phyloP scores from a whole-genome alignment of 495 filamentous ascomycete genomes.

The Darksidea phi region DNA sequence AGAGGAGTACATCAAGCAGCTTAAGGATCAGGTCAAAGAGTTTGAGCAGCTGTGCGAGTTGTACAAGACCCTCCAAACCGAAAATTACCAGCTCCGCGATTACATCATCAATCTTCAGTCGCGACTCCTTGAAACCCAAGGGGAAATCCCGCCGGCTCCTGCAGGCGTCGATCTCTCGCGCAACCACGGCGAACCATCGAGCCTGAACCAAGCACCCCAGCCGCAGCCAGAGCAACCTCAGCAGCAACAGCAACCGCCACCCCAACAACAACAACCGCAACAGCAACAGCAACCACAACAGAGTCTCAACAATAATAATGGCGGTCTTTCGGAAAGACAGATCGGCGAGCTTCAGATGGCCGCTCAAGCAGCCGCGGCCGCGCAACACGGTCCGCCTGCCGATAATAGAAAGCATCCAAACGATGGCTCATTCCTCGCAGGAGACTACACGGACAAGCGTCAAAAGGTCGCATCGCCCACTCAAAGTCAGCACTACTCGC shows the following conservation, averaged over 20 bases:
- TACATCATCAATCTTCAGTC: slow-evolving; percentile 89
- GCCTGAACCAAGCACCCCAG: slow-evolving; percentile 16
- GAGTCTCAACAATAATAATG: slow-evolving; percentile 18
- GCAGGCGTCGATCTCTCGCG: slow-evolving; percentile 56
- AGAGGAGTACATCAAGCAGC: slow-evolving; percentile 94
- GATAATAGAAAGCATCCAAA: slow-evolving; percentile 32
- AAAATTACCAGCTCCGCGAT: slow-evolving; percentile 87
- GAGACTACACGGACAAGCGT: slow-evolving; percentile 33
- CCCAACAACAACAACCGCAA: slow-evolving; percentile 7
- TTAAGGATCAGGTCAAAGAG: slow-evolving; percentile 86
- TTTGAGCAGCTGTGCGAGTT: slow-evolving; percentile 65
- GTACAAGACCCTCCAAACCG: slow-evolving; percentile 71
- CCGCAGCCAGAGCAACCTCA: slow-evolving; percentile 8
- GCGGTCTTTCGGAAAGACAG: slow-evolving; percentile 33
- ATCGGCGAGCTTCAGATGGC: slow-evolving; percentile 38
- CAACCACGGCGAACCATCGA: slow-evolving; percentile 33
- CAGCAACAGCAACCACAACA: slow-evolving; percentile 10
- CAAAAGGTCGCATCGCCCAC: slow-evolving; percentile 27
- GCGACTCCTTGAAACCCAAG: slow-evolving; percentile 78
- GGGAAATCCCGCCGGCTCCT: slow-evolving; percentile 81
- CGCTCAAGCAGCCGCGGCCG: slow-evolving; percentile 33
- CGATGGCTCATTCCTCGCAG: slow-evolving; percentile 28
- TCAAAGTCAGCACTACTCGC: slow-evolving; percentile 22
- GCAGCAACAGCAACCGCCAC: background rate
- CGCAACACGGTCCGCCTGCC: slow-evolving; percentile 29